phyloP scores from a whole-genome alignment of 805 yeast genomes.

The Schwanniomyces polymorphus region DNA sequence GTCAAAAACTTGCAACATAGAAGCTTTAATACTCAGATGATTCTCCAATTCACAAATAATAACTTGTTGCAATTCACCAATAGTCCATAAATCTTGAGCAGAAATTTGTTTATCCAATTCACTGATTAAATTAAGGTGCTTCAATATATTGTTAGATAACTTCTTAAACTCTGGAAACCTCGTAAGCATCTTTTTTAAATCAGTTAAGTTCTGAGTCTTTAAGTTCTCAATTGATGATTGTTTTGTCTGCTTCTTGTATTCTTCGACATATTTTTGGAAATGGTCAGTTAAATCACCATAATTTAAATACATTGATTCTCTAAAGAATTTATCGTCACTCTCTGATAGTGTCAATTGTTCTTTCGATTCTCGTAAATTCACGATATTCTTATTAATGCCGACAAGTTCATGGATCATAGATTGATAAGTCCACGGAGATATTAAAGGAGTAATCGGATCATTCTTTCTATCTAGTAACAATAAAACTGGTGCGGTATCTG shows the following conservation, averaged over 20 bases:
- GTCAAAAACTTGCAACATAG: slow-evolving; percentile 54
- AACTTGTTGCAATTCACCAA: slow-evolving; percentile 88
- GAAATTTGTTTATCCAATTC: slow-evolving; percentile 80
- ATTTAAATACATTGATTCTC: slow-evolving; percentile 80
- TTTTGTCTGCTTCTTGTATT: slow-evolving; percentile 78
- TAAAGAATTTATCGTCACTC: slow-evolving; percentile 72
- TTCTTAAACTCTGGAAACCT: slow-evolving; percentile 93
- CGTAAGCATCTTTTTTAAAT: slow-evolving; percentile 87
- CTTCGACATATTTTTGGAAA: slow-evolving; percentile 80
- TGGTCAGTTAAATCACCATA: slow-evolving; percentile 94
- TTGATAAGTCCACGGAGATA: slow-evolving; percentile 97
- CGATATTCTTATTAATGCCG: slow-evolving; percentile 80
- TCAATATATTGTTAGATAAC: slow-evolving; percentile 82
- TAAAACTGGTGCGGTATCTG: slow-evolving; percentile 71
- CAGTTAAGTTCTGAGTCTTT: slow-evolving; percentile 67
- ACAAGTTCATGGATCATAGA: slow-evolving; percentile 94
- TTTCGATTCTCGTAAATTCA: slow-evolving; percentile 59
- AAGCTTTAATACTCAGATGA: slow-evolving; percentile 44
- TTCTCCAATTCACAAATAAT: slow-evolving; percentile 56
- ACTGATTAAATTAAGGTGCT: slow-evolving; percentile 87
- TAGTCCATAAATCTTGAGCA: slow-evolving; percentile 67
- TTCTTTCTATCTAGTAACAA: slow-evolving; percentile 78
- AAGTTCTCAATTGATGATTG: slow-evolving; percentile 58
- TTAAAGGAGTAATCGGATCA: slow-evolving; percentile 91
- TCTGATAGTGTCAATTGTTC: slow-evolving; percentile 50